Percentiles rank a stretch among this genome's conserved stretches.
Conservation (phyloP, 1,284 basidiomycete species). For the Quambalaria eucalypti region DNA sequence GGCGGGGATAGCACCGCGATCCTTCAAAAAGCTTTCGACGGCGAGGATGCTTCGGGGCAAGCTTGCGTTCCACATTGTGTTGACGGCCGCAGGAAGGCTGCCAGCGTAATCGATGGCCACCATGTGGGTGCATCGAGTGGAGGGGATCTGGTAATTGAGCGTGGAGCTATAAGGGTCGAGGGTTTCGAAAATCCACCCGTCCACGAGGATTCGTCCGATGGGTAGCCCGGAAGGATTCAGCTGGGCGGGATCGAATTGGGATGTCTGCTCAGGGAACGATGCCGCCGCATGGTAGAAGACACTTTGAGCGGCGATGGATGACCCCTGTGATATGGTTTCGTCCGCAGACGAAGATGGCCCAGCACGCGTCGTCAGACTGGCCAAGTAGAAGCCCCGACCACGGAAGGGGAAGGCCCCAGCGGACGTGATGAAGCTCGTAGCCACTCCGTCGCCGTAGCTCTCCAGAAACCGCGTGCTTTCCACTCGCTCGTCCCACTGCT, state of each 20-base stretch:
- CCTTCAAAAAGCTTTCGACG: conserved; percentile 45
- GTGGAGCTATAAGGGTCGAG: conserved; percentile 92
- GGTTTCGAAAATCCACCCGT: conserved; percentile 94
- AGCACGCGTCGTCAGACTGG: conserved; percentile 63
- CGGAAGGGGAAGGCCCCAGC: conserved; percentile 78
- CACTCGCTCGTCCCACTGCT: conserved; percentile 75
- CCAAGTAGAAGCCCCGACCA: conserved; percentile 74
- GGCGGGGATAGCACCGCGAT: conserved; percentile 36
- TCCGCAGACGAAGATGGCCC: not conserved
- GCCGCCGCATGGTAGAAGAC: conserved; percentile 48
- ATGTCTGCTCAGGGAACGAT: conserved; percentile 60
- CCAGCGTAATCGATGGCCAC: conserved; percentile 83
- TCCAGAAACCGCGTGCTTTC: conserved; percentile 64
- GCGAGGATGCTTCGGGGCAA: conserved; percentile 39
- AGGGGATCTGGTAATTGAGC: conserved; percentile 80
- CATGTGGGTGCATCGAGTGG: conserved; percentile 78
- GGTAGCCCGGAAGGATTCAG: conserved; percentile 71
- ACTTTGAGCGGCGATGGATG: conserved; percentile 53
- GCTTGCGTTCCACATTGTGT: conserved; percentile 71
- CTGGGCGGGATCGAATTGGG: conserved; percentile 58
- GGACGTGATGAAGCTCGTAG: conserved; percentile 48
- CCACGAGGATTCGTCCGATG: conserved; percentile 72
- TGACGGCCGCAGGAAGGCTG: conserved; percentile 73
- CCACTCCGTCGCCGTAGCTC: conserved; percentile 68
- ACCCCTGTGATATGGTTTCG: no score